Evolutionary conservation across 768 basidiomycete species (phyloP).

Genomic region (Pilatotrama ljubarskyi): DNA sequence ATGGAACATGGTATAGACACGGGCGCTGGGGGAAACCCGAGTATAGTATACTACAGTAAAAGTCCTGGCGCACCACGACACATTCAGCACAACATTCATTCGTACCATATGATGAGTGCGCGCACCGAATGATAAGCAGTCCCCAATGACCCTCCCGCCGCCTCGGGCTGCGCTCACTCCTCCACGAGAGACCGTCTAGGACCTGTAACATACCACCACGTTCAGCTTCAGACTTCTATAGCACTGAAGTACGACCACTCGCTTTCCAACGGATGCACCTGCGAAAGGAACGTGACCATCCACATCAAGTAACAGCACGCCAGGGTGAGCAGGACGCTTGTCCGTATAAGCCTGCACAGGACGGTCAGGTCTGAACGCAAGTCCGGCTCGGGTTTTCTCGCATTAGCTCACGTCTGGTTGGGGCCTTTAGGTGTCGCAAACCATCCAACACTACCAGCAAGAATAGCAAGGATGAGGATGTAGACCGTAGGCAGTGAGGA

Average conservation of each 20-base stretch:
- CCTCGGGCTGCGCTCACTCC: not conserved
- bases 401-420: constrained; percentile 81
- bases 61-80: not conserved
- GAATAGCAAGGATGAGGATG: constrained; percentile 62
- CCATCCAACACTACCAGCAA: constrained; percentile 63
- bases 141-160: not conserved
- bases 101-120: no score
- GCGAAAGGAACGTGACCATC: constrained; percentile 96
- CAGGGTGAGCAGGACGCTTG: constrained; percentile 74
- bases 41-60: constrained; percentile 2
- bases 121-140: constrained; percentile 2
- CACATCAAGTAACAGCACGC: constrained; percentile 92
- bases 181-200: constrained; percentile 13
- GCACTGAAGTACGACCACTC: not conserved
- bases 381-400: not conserved
- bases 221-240: not conserved
- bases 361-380: not conserved
- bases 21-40: not conserved
- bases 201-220: not conserved
- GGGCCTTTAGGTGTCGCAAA: constrained; percentile 82
- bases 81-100: no score
- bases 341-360: constrained; percentile 71
- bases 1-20: constrained; percentile 5
- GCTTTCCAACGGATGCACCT: constrained; percentile 90
- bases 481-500: constrained; percentile 70